Conservation (phyloP, 202 grass and related monocot genomes). For the Brachypodium distachyon region DNA sequence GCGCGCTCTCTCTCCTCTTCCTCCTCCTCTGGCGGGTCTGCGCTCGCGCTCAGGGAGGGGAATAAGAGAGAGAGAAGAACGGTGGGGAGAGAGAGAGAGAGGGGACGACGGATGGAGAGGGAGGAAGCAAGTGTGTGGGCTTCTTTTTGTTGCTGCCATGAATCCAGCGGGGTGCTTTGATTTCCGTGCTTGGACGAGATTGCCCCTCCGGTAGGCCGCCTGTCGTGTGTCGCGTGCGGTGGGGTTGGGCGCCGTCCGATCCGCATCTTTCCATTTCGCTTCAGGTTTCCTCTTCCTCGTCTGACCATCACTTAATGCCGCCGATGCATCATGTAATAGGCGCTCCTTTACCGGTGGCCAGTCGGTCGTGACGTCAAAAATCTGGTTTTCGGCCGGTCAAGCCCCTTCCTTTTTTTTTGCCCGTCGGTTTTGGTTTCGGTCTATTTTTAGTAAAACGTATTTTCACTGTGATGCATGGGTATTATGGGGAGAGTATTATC, state of each 20-base stretch:
- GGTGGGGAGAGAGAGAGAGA: neutral
- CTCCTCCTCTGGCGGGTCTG: slow-evolving; percentile 20
- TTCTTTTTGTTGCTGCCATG: slow-evolving; percentile 17
- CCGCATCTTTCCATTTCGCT: neutral
- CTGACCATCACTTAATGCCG: neutral
- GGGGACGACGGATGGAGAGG: neutral
- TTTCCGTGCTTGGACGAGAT: slow-evolving; percentile 28
- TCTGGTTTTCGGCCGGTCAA: neutral
- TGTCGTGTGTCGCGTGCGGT: slow-evolving; percentile 23
- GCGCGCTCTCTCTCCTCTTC: neutral
- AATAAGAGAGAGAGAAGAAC: slow-evolving; percentile 2
- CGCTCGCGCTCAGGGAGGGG: slow-evolving; percentile 1
- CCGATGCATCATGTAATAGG: neutral
- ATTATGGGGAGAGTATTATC: no score
- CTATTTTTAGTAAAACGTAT: no score
- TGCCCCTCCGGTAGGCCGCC: slow-evolving; percentile 38
- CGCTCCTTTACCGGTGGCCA: neutral
- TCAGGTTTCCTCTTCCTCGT: neutral
- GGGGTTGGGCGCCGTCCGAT: slow-evolving; percentile 27
- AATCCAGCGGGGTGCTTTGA: slow-evolving; percentile 25
- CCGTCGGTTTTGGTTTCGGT: neutral
- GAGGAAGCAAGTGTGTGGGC: neutral
- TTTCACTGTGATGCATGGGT: no score
- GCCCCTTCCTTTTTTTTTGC: neutral
- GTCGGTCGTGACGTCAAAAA: neutral